Base-by-base conservation (phyloP, 257 asterid species). In the Buddleja alternifolia region DNA sequence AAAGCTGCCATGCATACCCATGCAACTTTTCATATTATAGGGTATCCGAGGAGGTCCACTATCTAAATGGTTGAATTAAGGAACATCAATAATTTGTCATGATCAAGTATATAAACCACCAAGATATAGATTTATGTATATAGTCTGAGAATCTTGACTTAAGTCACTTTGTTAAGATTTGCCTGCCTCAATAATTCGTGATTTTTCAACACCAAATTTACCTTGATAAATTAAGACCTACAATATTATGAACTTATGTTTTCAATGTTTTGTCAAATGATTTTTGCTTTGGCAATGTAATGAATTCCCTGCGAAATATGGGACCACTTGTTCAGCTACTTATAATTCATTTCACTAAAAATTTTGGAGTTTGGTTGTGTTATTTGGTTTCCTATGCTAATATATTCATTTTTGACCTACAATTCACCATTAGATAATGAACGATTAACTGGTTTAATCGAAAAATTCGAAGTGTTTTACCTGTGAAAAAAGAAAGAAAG, bases 101-200 rank as follows among this genome's bases (percentile, higher is more conserved):
- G 50, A 80, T 77, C 36, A 75, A 54, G n/a, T 53, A 37, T 56
- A 75, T 48, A 72, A 58, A 20, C 57, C 57, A 51, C 32, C 32
- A 51, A 51, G 2, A 48, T 48, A 55, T 14, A 52, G n/a, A 29
- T 29, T 64, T 36, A 51, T 63, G 83, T 65, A 60, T 64, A 48
- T 44, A 66, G 90, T 75, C 9, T 85, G 88, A 85, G 72, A 77
- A 85, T 85, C 77, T 85, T 85, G 90, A 85, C 90, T 80, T 76
- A 10, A n/a, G 16, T 16, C 79, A 77, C 71, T 59, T 67, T 44
- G 42, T 63, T 52, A 23, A 52, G 41, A 24, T 60, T 32, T 15
- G 19, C 71, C 63, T 60, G 23, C 78, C 67, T 61, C 50, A 32
- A 58, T 51, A 61, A 48, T 6, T 48, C 25, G 15, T 15, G 0